A percentile compares a stretch with the other conserved stretches of the same genome.
phyloP scores from a whole-genome alignment of 768 basidiomycete genomes.

The Xerocomellus amylosporus region DNA sequence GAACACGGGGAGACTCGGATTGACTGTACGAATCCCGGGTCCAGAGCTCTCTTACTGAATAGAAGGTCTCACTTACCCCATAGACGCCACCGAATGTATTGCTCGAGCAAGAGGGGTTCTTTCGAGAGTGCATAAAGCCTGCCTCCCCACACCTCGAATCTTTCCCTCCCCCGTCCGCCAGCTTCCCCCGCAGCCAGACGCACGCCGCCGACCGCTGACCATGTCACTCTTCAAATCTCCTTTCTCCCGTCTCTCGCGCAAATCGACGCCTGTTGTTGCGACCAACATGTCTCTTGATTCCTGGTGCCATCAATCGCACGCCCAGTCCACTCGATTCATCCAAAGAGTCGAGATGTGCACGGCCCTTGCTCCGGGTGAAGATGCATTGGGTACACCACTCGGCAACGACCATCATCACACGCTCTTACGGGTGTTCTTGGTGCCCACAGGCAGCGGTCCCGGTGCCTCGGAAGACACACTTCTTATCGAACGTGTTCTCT shows the following conservation, averaged over 20 bases:
- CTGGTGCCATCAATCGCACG: not conserved
- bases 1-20: not conserved
- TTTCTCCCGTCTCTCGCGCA: not conserved
- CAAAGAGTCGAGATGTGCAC: constrained; percentile 16
- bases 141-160: accelerated
- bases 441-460: not conserved
- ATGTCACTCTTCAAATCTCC: constrained; percentile 5
- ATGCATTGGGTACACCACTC: not conserved
- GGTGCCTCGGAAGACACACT: not conserved
- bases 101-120: not conserved
- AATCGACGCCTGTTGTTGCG: not conserved
- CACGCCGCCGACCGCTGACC: not conserved
- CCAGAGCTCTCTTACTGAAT: not conserved
- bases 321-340: not conserved
- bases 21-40: not conserved
- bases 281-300: constrained; percentile 1
- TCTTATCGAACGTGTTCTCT: constrained; percentile 18
- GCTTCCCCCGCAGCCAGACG: not conserved
- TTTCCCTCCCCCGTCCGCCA: not conserved
- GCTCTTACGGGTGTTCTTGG: constrained; percentile 4
- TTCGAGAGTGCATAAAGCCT: not conserved
- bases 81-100: not conserved
- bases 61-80: not conserved
- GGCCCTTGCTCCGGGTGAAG: not conserved
- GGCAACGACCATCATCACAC: constrained; percentile 3